These are phyloP conservation scores for Blastocystis sp. DNA, from an alignment of 352 stramenopile species.

Conservation along the genomic window DNA sequence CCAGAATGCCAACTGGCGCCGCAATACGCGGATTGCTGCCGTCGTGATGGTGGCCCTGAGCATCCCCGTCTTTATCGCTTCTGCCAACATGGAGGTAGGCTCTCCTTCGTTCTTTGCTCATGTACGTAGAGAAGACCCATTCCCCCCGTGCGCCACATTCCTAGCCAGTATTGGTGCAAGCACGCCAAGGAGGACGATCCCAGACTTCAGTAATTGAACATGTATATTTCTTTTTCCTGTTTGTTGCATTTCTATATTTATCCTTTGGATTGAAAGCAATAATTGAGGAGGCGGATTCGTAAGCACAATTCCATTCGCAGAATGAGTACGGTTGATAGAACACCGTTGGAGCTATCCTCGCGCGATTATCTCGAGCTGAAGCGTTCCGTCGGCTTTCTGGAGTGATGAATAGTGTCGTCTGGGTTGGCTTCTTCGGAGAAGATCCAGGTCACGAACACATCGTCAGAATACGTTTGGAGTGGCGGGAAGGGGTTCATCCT, in stretches of 20 bases:
- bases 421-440: not conserved
- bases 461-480: not conserved
- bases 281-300: not conserved
- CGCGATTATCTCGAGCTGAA: not conserved
- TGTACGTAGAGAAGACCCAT: slow-evolving; percentile 63
- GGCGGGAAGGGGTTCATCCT: not conserved
- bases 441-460: slow-evolving; percentile 32
- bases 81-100: slow-evolving; percentile 47
- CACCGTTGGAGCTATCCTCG: not conserved
- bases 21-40: slow-evolving; percentile 63
- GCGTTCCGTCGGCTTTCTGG: not conserved
- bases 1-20: slow-evolving; percentile 64
- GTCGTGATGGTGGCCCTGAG: slow-evolving; percentile 27
- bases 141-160: slow-evolving; percentile 53
- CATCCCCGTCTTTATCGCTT: slow-evolving; percentile 64
- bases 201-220: slow-evolving; percentile 67
- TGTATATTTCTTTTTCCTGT: slow-evolving; percentile 48
- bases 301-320: not conserved
- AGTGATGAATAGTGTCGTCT: not conserved
- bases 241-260: slow-evolving; percentile 34
- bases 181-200: slow-evolving; percentile 69
- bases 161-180: slow-evolving; percentile 69
- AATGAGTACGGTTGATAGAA: not conserved
- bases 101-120: not conserved
- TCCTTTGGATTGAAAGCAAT: not conserved